These are phyloP conservation scores for Triangularia setosa DNA, from an alignment of 2,329 filamentous ascomycete genomes.

Conservation along the genomic window DNA sequence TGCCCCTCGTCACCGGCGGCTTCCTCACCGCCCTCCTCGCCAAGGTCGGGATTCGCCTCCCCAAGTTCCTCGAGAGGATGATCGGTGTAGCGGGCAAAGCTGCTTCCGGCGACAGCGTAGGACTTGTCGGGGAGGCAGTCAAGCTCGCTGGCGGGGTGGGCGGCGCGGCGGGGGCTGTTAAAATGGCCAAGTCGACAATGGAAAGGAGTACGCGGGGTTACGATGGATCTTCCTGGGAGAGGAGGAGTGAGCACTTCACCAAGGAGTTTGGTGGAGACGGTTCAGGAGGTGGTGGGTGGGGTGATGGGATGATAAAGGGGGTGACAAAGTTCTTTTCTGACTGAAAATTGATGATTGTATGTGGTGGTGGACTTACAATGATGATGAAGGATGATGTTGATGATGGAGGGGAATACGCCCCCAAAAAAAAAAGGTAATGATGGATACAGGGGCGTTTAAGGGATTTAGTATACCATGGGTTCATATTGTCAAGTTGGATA, in stretches of 20 bases:
- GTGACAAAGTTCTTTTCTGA: conserved; percentile 27
- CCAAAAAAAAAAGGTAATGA: background rate
- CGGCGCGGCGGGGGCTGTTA: conserved; percentile 21
- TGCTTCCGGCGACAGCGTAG: conserved; percentile 44
- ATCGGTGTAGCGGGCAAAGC: conserved; percentile 51
- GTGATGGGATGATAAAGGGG: conserved; percentile 25
- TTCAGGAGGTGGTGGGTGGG: conserved; percentile 21
- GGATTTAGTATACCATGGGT: background rate
- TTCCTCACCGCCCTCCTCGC: conserved; percentile 73
- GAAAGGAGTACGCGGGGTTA: conserved; percentile 9
- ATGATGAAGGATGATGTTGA: background rate
- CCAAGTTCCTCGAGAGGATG: conserved; percentile 57
- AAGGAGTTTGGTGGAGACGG: conserved; percentile 21
- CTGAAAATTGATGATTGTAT: background rate
- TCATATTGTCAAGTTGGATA: background rate
- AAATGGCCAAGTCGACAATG: conserved; percentile 1
- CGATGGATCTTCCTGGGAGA: conserved; percentile 21
- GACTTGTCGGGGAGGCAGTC: conserved; percentile 53
- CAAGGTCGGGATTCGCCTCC: conserved; percentile 75
- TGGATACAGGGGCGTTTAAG: background rate
- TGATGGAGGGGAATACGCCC: background rate
- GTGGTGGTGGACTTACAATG: background rate
- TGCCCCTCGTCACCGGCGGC: conserved; percentile 83
- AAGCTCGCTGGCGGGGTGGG: conserved; percentile 41
- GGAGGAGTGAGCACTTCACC: conserved; percentile 26